Conservation (phyloP, 441 rosid species). For the Gossypium aridum region DNA sequence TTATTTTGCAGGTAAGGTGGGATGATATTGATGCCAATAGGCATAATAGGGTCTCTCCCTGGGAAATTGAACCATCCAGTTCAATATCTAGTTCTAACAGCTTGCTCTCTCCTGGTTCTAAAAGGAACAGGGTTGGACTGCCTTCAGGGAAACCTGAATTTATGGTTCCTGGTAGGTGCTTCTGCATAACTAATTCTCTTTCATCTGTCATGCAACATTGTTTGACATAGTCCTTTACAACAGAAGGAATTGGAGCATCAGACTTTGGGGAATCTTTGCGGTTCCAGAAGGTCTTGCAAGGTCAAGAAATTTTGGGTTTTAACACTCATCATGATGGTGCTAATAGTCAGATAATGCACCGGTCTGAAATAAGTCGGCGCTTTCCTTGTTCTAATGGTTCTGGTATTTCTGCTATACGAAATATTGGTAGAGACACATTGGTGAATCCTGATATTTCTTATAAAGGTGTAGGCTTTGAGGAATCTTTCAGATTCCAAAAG, state of each 20-base stretch:
- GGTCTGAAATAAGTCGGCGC: slow-evolving; percentile 33
- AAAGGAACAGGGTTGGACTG: slow-evolving; percentile 75
- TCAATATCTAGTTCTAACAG: slow-evolving; percentile 43
- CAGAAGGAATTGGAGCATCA: slow-evolving; percentile 67
- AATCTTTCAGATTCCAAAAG: slow-evolving; percentile 65
- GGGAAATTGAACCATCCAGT: slow-evolving; percentile 85
- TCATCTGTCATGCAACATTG: not conserved
- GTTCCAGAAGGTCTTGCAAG: slow-evolving; percentile 99
- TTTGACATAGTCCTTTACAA: not conserved
- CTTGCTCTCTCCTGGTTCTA: slow-evolving; percentile 58
- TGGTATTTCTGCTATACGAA: slow-evolving; percentile 21
- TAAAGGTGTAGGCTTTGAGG: slow-evolving; percentile 52
- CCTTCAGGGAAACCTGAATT: slow-evolving; percentile 61
- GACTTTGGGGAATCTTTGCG: slow-evolving; percentile 92
- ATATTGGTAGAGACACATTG: slow-evolving; percentile 22
- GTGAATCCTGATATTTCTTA: slow-evolving; percentile 23
- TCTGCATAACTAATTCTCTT: not conserved
- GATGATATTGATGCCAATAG: slow-evolving; percentile 57
- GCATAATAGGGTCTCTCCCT: slow-evolving; percentile 81
- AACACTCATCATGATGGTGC: slow-evolving; percentile 42
- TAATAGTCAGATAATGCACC: slow-evolving; percentile 38
- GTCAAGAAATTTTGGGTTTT: slow-evolving; percentile 90
- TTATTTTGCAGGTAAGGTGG: slow-evolving; percentile 68
- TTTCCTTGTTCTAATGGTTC: slow-evolving; percentile 30
- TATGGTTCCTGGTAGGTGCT: slow-evolving; percentile 55